A percentile compares a stretch with the other conserved stretches of the same genome.
These are phyloP conservation scores for Nepenthes mirabilis DNA, from an alignment of 148 eudicot genomes.

Conservation along the genomic window DNA sequence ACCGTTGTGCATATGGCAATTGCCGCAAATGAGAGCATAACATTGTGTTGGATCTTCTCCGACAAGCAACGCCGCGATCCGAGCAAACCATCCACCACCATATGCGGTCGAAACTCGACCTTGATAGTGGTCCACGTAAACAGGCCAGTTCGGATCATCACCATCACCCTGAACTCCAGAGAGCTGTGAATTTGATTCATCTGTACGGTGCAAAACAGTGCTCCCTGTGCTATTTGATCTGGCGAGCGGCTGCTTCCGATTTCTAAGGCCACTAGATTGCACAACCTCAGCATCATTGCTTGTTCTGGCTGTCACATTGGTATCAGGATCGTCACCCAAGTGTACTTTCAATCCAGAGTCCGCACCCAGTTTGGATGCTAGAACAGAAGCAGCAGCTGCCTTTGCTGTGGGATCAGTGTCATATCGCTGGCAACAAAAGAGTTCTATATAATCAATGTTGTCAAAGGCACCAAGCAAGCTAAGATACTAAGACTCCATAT, in stretches of 20 bases:
- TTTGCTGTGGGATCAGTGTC: constrained; percentile 98
- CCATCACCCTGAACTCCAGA: constrained; percentile 21
- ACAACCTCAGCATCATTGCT: constrained; percentile 51
- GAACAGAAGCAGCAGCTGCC: constrained; percentile 91
- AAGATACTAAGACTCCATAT: no score
- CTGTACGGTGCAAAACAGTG: constrained; percentile 19
- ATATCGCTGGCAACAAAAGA: constrained; percentile 51
- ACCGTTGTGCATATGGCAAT: constrained; percentile 99
- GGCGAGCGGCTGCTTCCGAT: constrained; percentile 42
- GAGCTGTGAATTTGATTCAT: constrained; percentile 26
- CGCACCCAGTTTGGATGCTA: constrained; percentile 83
- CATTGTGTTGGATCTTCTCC: constrained; percentile 97
- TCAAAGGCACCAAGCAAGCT: no score
- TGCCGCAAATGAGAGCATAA: constrained; percentile 87
- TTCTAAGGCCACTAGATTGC: constrained; percentile 59
- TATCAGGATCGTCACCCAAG: constrained; percentile 49
- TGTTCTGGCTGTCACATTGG: constrained; percentile 31
- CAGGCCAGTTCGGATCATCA: constrained; percentile 32
- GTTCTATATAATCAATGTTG: neutral
- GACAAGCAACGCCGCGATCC: constrained; percentile 80
- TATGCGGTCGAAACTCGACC: constrained; percentile 33
- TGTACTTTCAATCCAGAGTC: constrained; percentile 76
- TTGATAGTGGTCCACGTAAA: constrained; percentile 54
- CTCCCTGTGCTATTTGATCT: constrained; percentile 32
- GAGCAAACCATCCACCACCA: constrained; percentile 73